Base-by-base conservation (phyloP, 371 early-diverging fungal species). In the Coemansia sp. region DNA sequence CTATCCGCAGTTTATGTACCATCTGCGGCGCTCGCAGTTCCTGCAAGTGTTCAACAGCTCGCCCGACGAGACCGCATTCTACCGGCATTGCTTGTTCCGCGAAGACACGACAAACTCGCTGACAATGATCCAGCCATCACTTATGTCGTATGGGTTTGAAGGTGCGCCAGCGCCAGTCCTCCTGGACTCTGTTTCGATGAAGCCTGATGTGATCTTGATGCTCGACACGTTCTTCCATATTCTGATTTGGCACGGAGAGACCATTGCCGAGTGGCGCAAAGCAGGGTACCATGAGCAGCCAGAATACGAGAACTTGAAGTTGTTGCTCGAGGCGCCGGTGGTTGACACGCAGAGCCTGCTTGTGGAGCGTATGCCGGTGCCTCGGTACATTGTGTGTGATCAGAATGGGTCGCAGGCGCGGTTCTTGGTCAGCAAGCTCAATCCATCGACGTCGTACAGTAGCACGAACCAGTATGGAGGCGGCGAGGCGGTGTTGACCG, bases 1-100 rank as follows among this genome's bases (percentile, higher is more conserved):
- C 72, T 99, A 98, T 81, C 99, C 99, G 27, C 99, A 99, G 82
- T 99, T 99, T 79, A 99, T 99, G 98, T 99, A 98, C 89, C 99
- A 99, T 75, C 84, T 99, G 67, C 86, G 99, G 66, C 86, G 99
- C 53, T 90, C 91, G 68, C 98, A 99, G 80, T 97, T 99, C 82
- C 84, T 99, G 76, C 99, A 99, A 80, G 98, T 97, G 18, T 99
- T 99, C 81, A 99, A 99, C 76, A 97, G 97, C 82, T 93, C 94
- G 56, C 98, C 98, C 10, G 99, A 99, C 80, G 99, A 99, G 73
- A 97, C 98, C 3, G 95, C 99, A 0, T 99, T 95, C 80, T 98
- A 98, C 80, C 88, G 95, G 27, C 96, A 98, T 77, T 88, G 93
- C 8, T 71, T 99, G 77, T 94, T 93, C 82, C 89, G 90, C 52